phyloP scores from a whole-genome alignment of 352 stramenopile species.

The Phytopythium oedochilum region DNA sequence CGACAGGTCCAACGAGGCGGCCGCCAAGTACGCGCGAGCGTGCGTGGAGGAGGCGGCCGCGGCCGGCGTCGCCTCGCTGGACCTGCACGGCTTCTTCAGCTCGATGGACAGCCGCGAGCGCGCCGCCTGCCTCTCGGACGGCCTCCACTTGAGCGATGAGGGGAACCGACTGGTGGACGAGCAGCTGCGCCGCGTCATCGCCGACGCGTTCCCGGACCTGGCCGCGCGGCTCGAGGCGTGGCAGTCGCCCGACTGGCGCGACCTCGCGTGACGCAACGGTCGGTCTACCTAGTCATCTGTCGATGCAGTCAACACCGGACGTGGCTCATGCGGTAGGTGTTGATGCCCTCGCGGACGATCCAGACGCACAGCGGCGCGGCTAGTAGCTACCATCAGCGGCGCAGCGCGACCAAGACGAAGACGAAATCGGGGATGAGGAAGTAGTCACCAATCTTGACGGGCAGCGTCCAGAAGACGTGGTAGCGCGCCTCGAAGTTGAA shows the following conservation, averaged over 20 bases:
- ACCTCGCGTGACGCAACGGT: too few species aligned
- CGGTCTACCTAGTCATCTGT: too few species aligned
- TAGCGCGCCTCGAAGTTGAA: conserved; percentile 28
- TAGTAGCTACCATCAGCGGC: conserved; percentile 17
- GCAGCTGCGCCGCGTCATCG: conserved; percentile 30
- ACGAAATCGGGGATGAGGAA: conserved; percentile 33
- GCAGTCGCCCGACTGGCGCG: conserved; percentile 30
- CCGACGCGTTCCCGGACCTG: conserved; percentile 15
- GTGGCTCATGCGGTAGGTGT: conserved; percentile 18
- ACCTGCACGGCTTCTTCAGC: conserved; percentile 49
- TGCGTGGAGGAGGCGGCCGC: conserved; percentile 33
- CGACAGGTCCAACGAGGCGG: conserved; percentile 37
- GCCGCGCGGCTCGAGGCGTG: conserved; percentile 21
- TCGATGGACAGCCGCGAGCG: conserved; percentile 19
- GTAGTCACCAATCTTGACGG: conserved; percentile 40
- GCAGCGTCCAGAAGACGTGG: conserved; percentile 48
- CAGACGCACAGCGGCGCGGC: conserved; percentile 15
- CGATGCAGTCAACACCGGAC: too few species aligned
- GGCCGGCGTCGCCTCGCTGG: conserved; percentile 25
- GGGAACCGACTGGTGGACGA: conserved; percentile 44
- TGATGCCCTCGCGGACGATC: conserved; percentile 14
- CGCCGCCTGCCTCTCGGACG: conserved; percentile 35
- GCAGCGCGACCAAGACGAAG: conserved; percentile 11
- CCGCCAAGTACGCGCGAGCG: conserved; percentile 35
- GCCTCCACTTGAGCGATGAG: conserved; percentile 44